These are phyloP conservation scores for Pseudocercospora vitis DNA, from an alignment of 2,329 filamentous ascomycete genomes.

Conservation along the genomic window DNA sequence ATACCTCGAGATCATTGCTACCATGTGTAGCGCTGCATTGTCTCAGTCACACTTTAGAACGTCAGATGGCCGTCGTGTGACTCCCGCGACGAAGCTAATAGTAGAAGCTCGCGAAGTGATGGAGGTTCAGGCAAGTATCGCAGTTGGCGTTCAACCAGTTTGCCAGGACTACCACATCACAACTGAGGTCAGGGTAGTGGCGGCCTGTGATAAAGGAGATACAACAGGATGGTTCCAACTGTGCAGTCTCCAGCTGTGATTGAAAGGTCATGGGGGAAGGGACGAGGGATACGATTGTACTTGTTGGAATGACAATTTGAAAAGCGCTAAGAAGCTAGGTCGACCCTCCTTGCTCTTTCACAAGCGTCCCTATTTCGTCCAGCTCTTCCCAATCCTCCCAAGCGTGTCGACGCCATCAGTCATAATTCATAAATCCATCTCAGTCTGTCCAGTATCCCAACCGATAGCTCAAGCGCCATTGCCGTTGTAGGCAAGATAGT, in stretches of 20 bases:
- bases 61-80: neutral
- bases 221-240: neutral
- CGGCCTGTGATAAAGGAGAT: neutral
- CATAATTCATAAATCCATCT: neutral
- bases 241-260: neutral
- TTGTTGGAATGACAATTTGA: neutral
- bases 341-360: neutral
- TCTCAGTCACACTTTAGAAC: neutral
- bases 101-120: neutral
- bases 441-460: neutral
- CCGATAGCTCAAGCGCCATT: conserved; percentile 25
- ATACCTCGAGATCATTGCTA: conserved; percentile 9
- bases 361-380: neutral
- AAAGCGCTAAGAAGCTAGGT: neutral
- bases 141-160: neutral
- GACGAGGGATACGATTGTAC: neutral
- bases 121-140: neutral
- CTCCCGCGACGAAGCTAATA: neutral
- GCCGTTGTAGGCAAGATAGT: conserved; percentile 22
- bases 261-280: too few relatives aligned
- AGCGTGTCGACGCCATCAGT: neutral
- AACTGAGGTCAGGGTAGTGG: neutral
- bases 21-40: neutral
- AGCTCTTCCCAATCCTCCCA: neutral
- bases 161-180: neutral